Percentiles rank a stretch among this genome's conserved stretches.
Conservation (phyloP, 768 basidiomycete species). For the Boletus fagicola region DNA sequence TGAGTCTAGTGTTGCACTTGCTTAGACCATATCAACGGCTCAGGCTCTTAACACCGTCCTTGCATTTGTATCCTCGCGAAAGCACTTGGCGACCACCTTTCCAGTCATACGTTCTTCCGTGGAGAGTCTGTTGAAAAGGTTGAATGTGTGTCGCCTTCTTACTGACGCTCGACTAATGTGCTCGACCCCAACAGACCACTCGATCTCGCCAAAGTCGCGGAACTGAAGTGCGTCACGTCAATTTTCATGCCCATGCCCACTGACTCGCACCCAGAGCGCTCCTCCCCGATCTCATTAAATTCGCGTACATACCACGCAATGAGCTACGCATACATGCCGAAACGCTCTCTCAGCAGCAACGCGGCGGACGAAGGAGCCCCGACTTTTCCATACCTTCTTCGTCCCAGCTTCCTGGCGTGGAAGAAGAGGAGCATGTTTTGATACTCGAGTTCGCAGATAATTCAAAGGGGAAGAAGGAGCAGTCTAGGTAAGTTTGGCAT, state of each 20-base stretch:
- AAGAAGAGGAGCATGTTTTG: slow-evolving; percentile 49
- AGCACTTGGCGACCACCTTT: slow-evolving; percentile 79
- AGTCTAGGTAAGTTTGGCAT: slow-evolving; percentile 23
- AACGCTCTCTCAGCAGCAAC: slow-evolving; percentile 21
- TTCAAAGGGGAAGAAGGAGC: slow-evolving; percentile 33
- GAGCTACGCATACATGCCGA: slow-evolving; percentile 57
- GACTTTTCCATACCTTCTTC: slow-evolving; percentile 38
- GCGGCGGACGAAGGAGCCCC: slow-evolving; percentile 37
- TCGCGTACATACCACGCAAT: slow-evolving; percentile 72
- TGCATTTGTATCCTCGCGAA: slow-evolving; percentile 80
- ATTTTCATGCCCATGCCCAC: neutral
- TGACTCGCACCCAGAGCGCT: slow-evolving; percentile 52
- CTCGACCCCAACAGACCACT: slow-evolving; percentile 55
- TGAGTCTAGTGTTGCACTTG: neutral
- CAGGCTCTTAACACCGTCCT: slow-evolving; percentile 88
- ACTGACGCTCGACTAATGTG: neutral
- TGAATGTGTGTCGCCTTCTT: slow-evolving; percentile 7
- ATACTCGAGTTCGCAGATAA: slow-evolving; percentile 52
- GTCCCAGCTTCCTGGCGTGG: slow-evolving; percentile 27
- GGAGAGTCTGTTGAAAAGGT: slow-evolving; percentile 77
- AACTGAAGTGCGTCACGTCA: slow-evolving; percentile 62
- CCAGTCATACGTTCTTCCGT: slow-evolving; percentile 73
- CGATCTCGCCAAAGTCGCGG: slow-evolving; percentile 73
- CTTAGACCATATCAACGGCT: neutral
- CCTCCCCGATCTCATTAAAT: slow-evolving; percentile 77